Evolutionary conservation across 495 filamentous ascomycete species (phyloP).

Genomic region (Venustampulla echinocandica): DNA sequence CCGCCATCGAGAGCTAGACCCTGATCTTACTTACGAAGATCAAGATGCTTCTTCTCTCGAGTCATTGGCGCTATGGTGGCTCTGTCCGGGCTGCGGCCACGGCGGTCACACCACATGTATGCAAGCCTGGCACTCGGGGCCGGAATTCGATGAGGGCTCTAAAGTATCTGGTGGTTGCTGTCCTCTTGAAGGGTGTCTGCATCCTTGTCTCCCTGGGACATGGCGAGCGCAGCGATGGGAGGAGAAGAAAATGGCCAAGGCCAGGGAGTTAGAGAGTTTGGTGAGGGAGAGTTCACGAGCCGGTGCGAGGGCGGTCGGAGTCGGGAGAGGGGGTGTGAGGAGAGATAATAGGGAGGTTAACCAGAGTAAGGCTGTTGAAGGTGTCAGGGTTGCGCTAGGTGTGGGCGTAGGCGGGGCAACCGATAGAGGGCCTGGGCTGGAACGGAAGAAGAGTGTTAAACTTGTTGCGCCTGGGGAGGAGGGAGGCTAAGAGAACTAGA

Average conservation of each 20-base stretch:
- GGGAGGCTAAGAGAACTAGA: neutral
- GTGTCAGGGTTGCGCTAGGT: slow-evolving; percentile 34
- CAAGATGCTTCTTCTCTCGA: neutral
- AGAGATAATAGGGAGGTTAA: slow-evolving; percentile 22
- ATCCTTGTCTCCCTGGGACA: slow-evolving; percentile 60
- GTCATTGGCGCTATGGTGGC: slow-evolving; percentile 55
- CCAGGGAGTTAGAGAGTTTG: slow-evolving; percentile 32
- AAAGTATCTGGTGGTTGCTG: slow-evolving; percentile 60
- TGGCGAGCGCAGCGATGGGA: slow-evolving; percentile 40
- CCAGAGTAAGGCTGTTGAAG: slow-evolving; percentile 47
- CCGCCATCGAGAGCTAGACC: slow-evolving; percentile 15
- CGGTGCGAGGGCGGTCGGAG: slow-evolving; percentile 11
- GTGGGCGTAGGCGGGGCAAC: slow-evolving; percentile 14
- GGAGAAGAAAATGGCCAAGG: slow-evolving; percentile 16
- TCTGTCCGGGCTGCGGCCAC: slow-evolving; percentile 67
- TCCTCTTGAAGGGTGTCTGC: slow-evolving; percentile 62
- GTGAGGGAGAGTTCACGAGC: slow-evolving; percentile 34
- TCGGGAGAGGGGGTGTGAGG: slow-evolving; percentile 12
- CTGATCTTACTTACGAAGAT: slow-evolving; percentile 25
- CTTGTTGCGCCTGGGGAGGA: slow-evolving; percentile 30
- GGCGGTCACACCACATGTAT: slow-evolving; percentile 66
- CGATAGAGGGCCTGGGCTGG: too few species aligned
- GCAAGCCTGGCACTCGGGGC: slow-evolving; percentile 44
- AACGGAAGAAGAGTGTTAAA: slow-evolving; percentile 49
- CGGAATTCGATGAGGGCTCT: slow-evolving; percentile 24